Base-by-base conservation (phyloP, 2,329 filamentous ascomycete genomes). In the Apiospora arundinis region DNA sequence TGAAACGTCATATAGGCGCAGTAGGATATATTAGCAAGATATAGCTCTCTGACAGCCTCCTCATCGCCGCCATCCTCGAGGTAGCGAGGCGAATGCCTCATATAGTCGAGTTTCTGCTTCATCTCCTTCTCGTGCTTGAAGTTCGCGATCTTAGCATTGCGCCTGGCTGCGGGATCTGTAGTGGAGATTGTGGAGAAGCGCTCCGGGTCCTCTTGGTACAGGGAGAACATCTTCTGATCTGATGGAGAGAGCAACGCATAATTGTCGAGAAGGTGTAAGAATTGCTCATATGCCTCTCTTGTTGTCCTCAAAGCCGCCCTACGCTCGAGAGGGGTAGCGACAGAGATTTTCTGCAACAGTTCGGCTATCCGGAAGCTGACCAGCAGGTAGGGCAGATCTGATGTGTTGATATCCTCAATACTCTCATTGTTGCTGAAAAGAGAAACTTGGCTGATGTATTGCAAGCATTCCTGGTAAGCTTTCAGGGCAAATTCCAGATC, bases 381-480 rank as follows among this genome's bases (percentile, higher is more conserved):
- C 28, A 94, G 88, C 73, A 99, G 88, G 81, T 95, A 97, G 83
- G 94, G 94, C 44, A 99, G 84, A 78, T 97, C 92, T n/a, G 88
- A 87, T 1, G 95, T 97, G 18, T 93, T 86, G 44, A 98, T 85
- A 83, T 99, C 96, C 73, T 99, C 96, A 49, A 95, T 82, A 0
- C 89, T 88, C 82, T 99, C 96, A 82, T 99, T 99, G 46, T 91
- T 87, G 76, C 94, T 97, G 87, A 98, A 98, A 69, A 99, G 86
- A 0, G 93, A 92, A 37, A 96, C 86, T 72, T 90, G 87, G 74
- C 90, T 86, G 74, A 93, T 90, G 70, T 93, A 89, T 72, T 89
- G 85, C 72, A 92, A 86, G 81, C 93, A 95, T 80, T 92, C 86
- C 77, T 92, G 86, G 82, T 97, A 95, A 69, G 90, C 88, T 74